Conservation (phyloP, 2,329 filamentous ascomycete genomes). For the Gyromitra esculenta region DNA sequence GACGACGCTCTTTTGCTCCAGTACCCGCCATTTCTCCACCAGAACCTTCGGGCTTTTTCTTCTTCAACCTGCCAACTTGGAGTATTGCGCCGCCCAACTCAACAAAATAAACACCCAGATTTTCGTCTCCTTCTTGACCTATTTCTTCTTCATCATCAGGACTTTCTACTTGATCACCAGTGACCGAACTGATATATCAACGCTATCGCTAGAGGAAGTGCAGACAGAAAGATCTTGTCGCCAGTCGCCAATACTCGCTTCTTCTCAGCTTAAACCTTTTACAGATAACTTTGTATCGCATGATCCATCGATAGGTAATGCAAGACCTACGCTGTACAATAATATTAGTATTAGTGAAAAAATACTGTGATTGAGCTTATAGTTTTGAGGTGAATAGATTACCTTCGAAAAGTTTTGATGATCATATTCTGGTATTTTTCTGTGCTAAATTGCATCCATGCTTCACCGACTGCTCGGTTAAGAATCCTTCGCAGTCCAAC, state of each 20-base stretch:
- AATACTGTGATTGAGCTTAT: neutral
- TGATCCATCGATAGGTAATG: constrained; percentile 8
- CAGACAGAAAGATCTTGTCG: neutral
- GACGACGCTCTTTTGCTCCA: too few species aligned
- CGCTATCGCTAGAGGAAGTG: too few species aligned
- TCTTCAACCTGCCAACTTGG: neutral
- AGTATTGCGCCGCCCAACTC: neutral
- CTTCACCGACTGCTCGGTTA: constrained; percentile 4
- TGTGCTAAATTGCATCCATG: neutral
- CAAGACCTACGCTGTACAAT: neutral
- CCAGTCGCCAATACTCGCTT: constrained; percentile 16
- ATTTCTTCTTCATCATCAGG: neutral
- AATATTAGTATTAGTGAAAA: neutral
- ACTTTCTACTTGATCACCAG: neutral
- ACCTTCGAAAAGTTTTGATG: neutral
- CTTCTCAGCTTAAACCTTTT: neutral
- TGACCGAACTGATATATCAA: too few species aligned
- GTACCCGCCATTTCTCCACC: too few species aligned
- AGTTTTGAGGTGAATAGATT: neutral
- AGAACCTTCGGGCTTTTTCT: neutral
- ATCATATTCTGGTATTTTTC: constrained; percentile 5
- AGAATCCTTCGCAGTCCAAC: constrained; percentile 1
- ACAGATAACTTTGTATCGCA: constrained; percentile 14
- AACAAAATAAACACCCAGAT: constrained; percentile 1
- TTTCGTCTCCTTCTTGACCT: neutral